Percentiles rank a stretch among this genome's conserved stretches.
Evolutionary conservation across 805 yeast genomes (phyloP).

Genomic region (Schizosaccharomyces octosporus): DNA sequence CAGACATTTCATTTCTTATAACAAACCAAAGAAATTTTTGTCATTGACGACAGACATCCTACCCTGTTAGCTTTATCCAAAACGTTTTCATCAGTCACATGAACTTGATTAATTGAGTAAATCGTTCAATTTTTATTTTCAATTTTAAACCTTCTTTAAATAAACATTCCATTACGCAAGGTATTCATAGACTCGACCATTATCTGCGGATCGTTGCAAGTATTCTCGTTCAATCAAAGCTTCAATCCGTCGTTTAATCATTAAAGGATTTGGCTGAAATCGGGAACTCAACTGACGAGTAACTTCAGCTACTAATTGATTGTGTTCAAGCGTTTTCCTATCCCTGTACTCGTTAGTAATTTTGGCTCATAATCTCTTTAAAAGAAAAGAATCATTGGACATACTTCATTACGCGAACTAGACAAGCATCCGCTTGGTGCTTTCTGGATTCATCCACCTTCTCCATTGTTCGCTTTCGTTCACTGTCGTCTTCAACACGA

Average conservation of each 20-base stretch:
- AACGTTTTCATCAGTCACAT: no score
- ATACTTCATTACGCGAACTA: slow-evolving; percentile 62
- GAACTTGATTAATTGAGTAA: no score
- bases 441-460: slow-evolving; percentile 37
- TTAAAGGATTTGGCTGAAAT: slow-evolving; percentile 42
- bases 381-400: neutral
- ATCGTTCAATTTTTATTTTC: no score
- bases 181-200: slow-evolving; percentile 37
- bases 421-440: slow-evolving; percentile 56
- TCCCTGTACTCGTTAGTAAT: neutral
- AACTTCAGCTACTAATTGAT: slow-evolving; percentile 41
- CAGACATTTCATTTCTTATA: no score
- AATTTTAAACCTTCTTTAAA: no score
- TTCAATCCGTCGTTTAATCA: slow-evolving; percentile 51
- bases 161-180: slow-evolving; percentile 11
- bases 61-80: no score
- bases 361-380: neutral
- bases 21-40: no score
- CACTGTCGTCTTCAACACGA: slow-evolving; percentile 26
- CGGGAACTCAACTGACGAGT: slow-evolving; percentile 32
- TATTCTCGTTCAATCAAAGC: slow-evolving; percentile 62
- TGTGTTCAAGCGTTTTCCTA: slow-evolving; percentile 33
- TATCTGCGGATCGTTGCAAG: slow-evolving; percentile 41
- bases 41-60: no score
- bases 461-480: slow-evolving; percentile 25